These are phyloP conservation scores for Curvularia sp. DNA, from an alignment of 2,329 filamentous ascomycete genomes.

Conservation along the genomic window DNA sequence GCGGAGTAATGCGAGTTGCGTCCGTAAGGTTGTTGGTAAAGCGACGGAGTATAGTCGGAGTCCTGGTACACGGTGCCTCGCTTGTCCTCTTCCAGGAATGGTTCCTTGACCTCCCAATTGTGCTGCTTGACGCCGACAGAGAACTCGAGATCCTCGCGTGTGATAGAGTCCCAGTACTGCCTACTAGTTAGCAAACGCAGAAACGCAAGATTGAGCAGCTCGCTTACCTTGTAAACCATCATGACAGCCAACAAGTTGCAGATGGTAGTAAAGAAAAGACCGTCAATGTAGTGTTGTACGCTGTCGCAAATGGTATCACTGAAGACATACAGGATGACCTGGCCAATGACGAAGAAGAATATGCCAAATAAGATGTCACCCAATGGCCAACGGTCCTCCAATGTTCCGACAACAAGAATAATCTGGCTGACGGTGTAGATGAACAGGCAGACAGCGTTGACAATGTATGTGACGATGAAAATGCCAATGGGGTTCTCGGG, in stretches of 20 bases:
- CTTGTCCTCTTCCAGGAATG: conserved; percentile 77
- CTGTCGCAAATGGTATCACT: conserved; percentile 83
- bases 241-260: conserved; percentile 95
- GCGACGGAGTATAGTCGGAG: conserved; percentile 63
- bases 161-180: conserved; percentile 99
- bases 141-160: conserved; percentile 96
- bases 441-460: conserved; percentile 86
- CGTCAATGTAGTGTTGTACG: conserved; percentile 91
- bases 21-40: conserved; percentile 49
- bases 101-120: conserved; percentile 98
- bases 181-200: conserved; percentile 24
- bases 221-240: conserved; percentile 96
- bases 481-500: conserved; percentile 87
- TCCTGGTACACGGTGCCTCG: conserved; percentile 77
- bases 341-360: conserved; percentile 89
- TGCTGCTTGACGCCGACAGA: conserved; percentile 94
- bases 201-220: neutral
- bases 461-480: conserved; percentile 89
- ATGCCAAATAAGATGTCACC: conserved; percentile 90
- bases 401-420: conserved; percentile 83
- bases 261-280: conserved; percentile 90
- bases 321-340: conserved; percentile 91
- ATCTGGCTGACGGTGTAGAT: conserved; percentile 89
- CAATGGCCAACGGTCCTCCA: conserved; percentile 94
- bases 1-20: conserved; percentile 49